phyloP scores from a whole-genome alignment of 306 rosid genomes.

The Dryas alaskensis region DNA sequence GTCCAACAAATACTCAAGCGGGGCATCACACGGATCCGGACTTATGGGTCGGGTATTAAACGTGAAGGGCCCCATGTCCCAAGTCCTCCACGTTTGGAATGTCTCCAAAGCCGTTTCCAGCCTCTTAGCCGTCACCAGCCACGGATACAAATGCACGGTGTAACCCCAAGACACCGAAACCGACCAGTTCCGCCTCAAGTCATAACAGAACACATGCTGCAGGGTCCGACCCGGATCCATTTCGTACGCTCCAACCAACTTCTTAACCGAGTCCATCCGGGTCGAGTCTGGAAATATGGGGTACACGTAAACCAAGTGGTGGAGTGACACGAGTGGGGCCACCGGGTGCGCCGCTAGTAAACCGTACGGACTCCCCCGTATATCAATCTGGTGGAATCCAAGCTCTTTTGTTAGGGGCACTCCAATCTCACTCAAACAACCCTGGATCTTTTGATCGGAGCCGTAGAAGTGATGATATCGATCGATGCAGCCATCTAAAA shows the following conservation, averaged over 20 bases:
- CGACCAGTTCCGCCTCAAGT: slow-evolving; percentile 55
- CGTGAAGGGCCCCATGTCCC: slow-evolving; percentile 39
- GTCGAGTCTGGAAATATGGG: slow-evolving; percentile 51
- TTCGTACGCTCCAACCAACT: slow-evolving; percentile 20
- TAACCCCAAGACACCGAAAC: slow-evolving; percentile 76
- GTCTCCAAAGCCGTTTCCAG: slow-evolving; percentile 46
- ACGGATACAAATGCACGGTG: slow-evolving; percentile 55
- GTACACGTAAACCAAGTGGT: slow-evolving; percentile 59
- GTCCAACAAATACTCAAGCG: slow-evolving; percentile 39
- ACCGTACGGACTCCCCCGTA: slow-evolving; percentile 62
- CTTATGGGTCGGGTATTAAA: slow-evolving; percentile 50
- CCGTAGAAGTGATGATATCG: slow-evolving; percentile 53
- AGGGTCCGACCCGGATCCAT: slow-evolving; percentile 61
- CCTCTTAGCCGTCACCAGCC: slow-evolving; percentile 34
- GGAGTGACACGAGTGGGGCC: slow-evolving; percentile 71
- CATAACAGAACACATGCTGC: slow-evolving; percentile 56
- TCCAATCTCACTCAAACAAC: slow-evolving; percentile 67
- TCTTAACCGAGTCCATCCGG: slow-evolving; percentile 27
- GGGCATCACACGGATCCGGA: slow-evolving; percentile 32
- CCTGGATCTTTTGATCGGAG: slow-evolving; percentile 68
- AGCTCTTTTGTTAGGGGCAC: slow-evolving; percentile 63
- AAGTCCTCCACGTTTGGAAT: slow-evolving; percentile 50
- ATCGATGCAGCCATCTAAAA: slow-evolving; percentile 71
- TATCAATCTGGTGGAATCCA: slow-evolving; percentile 80
- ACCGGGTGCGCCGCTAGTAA: slow-evolving; percentile 66